Evolutionary conservation across 805 yeast genomes (phyloP).

Genomic region (Sporopachydermia lactativora): DNA sequence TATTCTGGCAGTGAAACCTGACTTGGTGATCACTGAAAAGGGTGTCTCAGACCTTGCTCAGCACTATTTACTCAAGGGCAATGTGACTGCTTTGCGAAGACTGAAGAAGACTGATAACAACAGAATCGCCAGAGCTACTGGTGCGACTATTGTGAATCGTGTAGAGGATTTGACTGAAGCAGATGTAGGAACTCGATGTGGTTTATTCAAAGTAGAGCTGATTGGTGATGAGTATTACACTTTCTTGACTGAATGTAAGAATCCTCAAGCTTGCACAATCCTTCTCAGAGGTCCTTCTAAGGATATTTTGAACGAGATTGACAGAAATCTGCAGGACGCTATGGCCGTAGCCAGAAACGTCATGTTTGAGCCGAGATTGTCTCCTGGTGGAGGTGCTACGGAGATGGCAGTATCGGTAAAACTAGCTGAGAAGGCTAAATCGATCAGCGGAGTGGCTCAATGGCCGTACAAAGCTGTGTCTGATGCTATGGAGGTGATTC

Average conservation of each 20-base stretch:
- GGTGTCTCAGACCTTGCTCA: conserved; percentile 98
- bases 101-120: conserved; percentile 92
- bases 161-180: conserved; percentile 86
- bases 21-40: conserved; percentile 91
- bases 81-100: conserved; percentile 85
- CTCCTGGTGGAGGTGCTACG: conserved; percentile 99
- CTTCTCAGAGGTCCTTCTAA: conserved; percentile 92
- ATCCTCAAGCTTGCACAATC: conserved; percentile 90
- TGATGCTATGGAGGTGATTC: conserved; percentile 96
- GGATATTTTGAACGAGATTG: conserved; percentile 91
- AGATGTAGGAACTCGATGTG: conserved; percentile 84
- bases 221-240: conserved; percentile 97
- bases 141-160: conserved; percentile 93
- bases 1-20: conserved; percentile 76
- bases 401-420: conserved; percentile 95
- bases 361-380: conserved; percentile 80
- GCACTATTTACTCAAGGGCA: conserved; percentile 87
- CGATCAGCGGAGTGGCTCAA: conserved; percentile 87
- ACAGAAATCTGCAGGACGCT: conserved; percentile 94
- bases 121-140: conserved; percentile 93
- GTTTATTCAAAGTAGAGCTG: conserved; percentile 80
- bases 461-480: conserved; percentile 99
- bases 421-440: conserved; percentile 80
- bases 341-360: conserved; percentile 96
- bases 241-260: conserved; percentile 60